Conservation (phyloP, 768 basidiomycete genomes). For the Xerocomellus chrysenteron region DNA sequence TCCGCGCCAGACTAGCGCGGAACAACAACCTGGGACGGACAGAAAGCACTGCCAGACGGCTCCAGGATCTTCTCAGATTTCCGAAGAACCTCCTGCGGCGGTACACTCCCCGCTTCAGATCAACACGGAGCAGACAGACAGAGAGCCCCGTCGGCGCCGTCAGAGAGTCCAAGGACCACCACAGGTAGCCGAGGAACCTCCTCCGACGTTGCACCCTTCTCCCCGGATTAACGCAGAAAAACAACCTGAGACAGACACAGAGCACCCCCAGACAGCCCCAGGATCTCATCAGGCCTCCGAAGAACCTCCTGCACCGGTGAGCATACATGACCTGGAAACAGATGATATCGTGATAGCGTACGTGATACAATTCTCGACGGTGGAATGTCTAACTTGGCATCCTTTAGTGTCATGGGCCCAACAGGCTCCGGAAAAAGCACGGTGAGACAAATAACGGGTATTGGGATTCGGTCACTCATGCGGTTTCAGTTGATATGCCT, state of each 20-base stretch:
- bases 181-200: no score
- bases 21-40: background rate
- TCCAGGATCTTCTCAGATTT: no score
- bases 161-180: no score
- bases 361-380: background rate
- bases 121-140: no score
- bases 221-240: no score
- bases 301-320: background rate
- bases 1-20: background rate
- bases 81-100: background rate
- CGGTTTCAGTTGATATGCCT: constrained; percentile 7
- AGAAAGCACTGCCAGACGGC: no score
- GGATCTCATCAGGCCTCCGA: no score
- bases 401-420: constrained; percentile 17
- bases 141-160: no score
- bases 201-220: no score
- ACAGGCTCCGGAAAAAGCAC: constrained; percentile 17
- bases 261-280: no score
- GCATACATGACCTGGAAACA: background rate
- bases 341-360: constrained; percentile 15
- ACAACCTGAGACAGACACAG: background rate
- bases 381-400: background rate
- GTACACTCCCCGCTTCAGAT: background rate
- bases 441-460: background rate
- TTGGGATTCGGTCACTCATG: background rate